phyloP scores from a whole-genome alignment of 139 green algal species.

The Coelastrella sp. region DNA sequence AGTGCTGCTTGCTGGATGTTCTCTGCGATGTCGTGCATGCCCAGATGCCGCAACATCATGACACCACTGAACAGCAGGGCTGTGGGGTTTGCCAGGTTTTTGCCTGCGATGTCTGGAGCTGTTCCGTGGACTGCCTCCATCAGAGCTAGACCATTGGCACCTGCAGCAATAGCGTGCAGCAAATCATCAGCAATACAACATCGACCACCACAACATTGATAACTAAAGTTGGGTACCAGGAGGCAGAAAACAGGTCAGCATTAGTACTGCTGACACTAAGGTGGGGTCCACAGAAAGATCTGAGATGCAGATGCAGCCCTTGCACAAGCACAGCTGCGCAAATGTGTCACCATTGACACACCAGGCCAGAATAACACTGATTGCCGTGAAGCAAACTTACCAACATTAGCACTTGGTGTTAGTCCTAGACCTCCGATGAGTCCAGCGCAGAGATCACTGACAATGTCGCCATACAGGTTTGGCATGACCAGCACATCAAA shows the following conservation, averaged over 20 bases:
- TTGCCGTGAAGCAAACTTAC: slow-evolving; percentile 40
- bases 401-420: slow-evolving; percentile 92
- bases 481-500: slow-evolving; percentile 98
- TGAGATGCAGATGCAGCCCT: too few relatives aligned
- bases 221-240: too few relatives aligned
- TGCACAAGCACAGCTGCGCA: too few relatives aligned
- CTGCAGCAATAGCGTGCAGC: slow-evolving; percentile 45
- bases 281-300: too few relatives aligned
- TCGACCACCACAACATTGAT: too few relatives aligned
- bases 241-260: too few relatives aligned
- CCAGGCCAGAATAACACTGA: background rate
- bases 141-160: slow-evolving; percentile 84
- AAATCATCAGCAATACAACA: too few relatives aligned
- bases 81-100: slow-evolving; percentile 96
- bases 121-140: slow-evolving; percentile 98
- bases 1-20: slow-evolving; percentile 89
- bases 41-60: slow-evolving; percentile 97
- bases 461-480: slow-evolving; percentile 98
- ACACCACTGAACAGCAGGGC: slow-evolving; percentile 90
- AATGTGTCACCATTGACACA: too few relatives aligned
- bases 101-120: slow-evolving; percentile 92
- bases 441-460: slow-evolving; percentile 94
- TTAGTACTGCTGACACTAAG: too few relatives aligned
- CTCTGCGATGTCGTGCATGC: slow-evolving; percentile 56
- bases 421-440: slow-evolving; percentile 96